These are phyloP conservation scores for Phytopythium montanum DNA, from an alignment of 352 stramenopile species.

Conservation along the genomic window DNA sequence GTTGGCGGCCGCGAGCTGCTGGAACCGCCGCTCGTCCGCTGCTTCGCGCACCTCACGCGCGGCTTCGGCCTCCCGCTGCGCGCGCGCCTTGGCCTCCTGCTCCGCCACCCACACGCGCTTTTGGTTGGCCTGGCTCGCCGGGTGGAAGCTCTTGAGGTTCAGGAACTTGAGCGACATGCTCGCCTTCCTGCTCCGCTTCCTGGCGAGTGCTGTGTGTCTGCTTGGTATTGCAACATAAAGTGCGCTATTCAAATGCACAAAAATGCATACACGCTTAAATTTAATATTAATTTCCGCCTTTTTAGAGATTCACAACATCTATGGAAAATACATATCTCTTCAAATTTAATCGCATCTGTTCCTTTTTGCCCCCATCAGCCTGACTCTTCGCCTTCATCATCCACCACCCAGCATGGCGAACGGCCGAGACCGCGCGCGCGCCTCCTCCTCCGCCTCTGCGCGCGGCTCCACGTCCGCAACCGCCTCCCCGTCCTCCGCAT, in stretches of 20 bases:
- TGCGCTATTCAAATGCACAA: no score
- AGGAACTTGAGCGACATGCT: constrained; percentile 81
- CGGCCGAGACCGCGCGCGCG: constrained; percentile 1
- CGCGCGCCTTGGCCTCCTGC: constrained; percentile 50
- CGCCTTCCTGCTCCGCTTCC: neutral
- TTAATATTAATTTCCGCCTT: no score
- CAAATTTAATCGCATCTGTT: no score
- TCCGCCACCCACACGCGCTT: constrained; percentile 85
- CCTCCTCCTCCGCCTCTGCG: neutral
- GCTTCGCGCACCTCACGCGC: constrained; percentile 65
- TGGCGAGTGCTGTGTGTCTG: no score
- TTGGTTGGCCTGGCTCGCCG: constrained; percentile 77
- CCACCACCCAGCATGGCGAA: neutral
- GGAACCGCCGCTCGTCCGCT: constrained; percentile 44
- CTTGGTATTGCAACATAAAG: no score
- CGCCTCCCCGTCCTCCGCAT: neutral
- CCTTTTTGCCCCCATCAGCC: no score
- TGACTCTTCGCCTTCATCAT: no score
- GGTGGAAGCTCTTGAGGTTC: constrained; percentile 77
- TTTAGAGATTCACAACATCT: no score
- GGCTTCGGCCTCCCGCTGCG: constrained; percentile 53
- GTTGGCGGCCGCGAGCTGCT: constrained; percentile 51
- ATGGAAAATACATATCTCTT: no score
- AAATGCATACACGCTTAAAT: no score
- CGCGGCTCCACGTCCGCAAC: neutral